Base-by-base conservation (phyloP, 768 basidiomycete species). In the Lactarius tabidus region DNA sequence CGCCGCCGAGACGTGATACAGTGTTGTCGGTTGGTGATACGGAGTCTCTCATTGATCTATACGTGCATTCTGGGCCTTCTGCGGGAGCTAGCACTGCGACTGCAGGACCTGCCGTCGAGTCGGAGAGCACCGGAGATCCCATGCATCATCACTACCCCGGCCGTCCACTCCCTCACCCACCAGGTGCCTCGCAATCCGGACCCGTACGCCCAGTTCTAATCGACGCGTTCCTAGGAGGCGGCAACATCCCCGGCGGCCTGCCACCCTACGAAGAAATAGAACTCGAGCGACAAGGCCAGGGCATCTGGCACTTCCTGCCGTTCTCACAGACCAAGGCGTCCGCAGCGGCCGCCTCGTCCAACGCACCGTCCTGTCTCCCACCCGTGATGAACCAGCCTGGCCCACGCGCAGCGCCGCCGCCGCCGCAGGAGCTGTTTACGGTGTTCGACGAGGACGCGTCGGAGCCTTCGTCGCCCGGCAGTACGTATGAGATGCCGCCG, bases 11-110 rank as follows among this genome's bases (percentile, higher is more conserved):
- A 29, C 65, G 66, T 52, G 63, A 62, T 23, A 63, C 57, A 0
- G 65, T 67, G 23, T 60, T 67, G 62, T 67, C 68, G 15, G 39
- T 67, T 4, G 66, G 43, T 23, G 69, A 65, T 18, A 65, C 55
- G 15, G 69, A 70, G 52, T 68, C 63, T 17, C 45, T 68, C 9
- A 69, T 70, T 48, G 67, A 70, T 12, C 67, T 70, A n/a, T 70
- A 70, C 54, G 67, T 69, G 10, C 67, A 65, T n/a, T 60, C 67
- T 2, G 60, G 60, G 33, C 63, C 60, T 10, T 51, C 55, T 9
- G 38, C 36, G 8, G 29, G 28, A 9, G 48, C 14, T 7, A 20
- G 33, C 8, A n/a, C 39, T 10, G 6, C n/a, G n/a, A n/a, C n/a
- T n/a, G n/a, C n/a, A n/a, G n/a, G n/a, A n/a, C n/a, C n/a, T n/a